Conservation (phyloP, 306 rosid species). For the Pyrus betulifolia region DNA sequence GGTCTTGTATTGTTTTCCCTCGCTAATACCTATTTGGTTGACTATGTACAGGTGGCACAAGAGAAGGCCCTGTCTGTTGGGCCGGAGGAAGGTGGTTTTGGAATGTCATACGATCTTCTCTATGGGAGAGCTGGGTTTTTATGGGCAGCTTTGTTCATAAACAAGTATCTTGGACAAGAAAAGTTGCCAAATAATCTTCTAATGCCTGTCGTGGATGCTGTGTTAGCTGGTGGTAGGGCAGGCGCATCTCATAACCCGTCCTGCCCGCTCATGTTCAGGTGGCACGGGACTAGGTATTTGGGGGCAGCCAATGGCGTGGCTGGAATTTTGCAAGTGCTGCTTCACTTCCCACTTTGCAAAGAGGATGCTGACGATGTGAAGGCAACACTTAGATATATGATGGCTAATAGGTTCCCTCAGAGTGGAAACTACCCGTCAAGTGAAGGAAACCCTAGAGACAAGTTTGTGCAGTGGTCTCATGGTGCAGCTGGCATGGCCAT, state of each 20-base stretch:
- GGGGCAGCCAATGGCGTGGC: conserved; percentile 91
- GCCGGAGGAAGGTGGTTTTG: conserved; percentile 96
- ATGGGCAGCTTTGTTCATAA: conserved; percentile 72
- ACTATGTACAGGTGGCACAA: conserved; percentile 45
- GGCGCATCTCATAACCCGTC: conserved; percentile 69
- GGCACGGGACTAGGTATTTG: conserved; percentile 87
- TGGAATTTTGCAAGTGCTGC: conserved; percentile 70
- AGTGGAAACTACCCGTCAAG: conserved; percentile 92
- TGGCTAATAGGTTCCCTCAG: conserved; percentile 73
- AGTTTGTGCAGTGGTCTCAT: conserved; percentile 85
- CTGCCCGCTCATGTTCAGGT: conserved; percentile 89
- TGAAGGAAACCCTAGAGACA: conserved; percentile 79
- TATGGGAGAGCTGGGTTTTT: conserved; percentile 82
- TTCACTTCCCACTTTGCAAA: conserved; percentile 58
- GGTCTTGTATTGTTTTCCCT: background rate
- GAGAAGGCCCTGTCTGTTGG: conserved; percentile 82
- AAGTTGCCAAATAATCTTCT: conserved; percentile 49
- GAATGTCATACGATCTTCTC: conserved; percentile 92
- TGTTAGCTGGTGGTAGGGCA: conserved; percentile 80
- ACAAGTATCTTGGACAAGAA: conserved; percentile 54
- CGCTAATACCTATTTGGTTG: background rate
- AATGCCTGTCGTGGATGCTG: conserved; percentile 58
- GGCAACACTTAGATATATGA: conserved; percentile 63
- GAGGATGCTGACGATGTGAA: conserved; percentile 74
- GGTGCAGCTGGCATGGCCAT: conserved; percentile 86